Evolutionary conservation across 2,329 filamentous ascomycete species (phyloP), one percentile per base, ranked within the genome.

Genomic region (Phialophora expanda): DNA sequence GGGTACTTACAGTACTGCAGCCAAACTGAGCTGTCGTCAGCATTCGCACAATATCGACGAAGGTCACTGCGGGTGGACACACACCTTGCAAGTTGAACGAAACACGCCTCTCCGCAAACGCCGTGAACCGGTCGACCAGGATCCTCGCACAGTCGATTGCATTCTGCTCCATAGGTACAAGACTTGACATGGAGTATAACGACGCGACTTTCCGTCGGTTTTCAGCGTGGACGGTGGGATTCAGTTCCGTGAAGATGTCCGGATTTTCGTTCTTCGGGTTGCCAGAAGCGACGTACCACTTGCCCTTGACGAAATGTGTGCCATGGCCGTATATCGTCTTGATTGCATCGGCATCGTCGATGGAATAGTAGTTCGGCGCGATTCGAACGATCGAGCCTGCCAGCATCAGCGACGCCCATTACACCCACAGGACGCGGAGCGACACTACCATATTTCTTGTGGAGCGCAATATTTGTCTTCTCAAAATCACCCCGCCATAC

Each of bases 241-340:
- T 86, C 7, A 86, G 88, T 0, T 90, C 91, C 73, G 88, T 90
- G 80, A 94, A 93, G n/a, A 72, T 50, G 55, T 70, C 38, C 50
- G 62, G 63, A 22, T 32, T 24, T 24, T 62, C 50, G 24, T 50
- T 60, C 6, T 54, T 63, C 6, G 62, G 62, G 20, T 56, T 54
- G 20, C 28, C 61, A 4, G 59, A 65, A 1, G 66, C 62, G 24
- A 57, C 57, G 38, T 68, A 68, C 66, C 66, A 68, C 50, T 63
- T 65, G 1, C 90, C 90, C 85, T 95, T 95, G 57, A 86, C 79
- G 71, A 92, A 90, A 0, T 90, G 90, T 76, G 93, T 93, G 75
- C 93, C 93, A 46, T 93, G 78, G 0, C 91, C 91, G 75, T 95
- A 96, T 51, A 95, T 93, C 8, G 81, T 80, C 77, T 90, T 91